Evolutionary conservation across 805 yeast species (phyloP), one percentile per base, ranked within the genome.

Genomic region (Saccharomycopsis lassenensis): DNA sequence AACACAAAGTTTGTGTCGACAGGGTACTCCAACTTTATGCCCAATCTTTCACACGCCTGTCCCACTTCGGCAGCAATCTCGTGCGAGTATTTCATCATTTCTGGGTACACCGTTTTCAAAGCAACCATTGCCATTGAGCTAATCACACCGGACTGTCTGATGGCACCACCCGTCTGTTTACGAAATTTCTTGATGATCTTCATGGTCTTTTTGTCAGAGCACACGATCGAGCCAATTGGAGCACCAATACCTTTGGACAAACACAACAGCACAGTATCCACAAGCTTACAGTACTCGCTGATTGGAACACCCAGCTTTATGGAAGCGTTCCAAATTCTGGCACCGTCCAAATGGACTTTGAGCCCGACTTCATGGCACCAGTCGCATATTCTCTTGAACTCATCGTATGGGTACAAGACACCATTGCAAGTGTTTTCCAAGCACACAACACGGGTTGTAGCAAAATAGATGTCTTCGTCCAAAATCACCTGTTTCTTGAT

Each of bases 111-210:
- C 45, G 78, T 77, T 37, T 81, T 76, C 36, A 87, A 64, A 18
- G 94, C 93, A 35, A 67, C 64, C n/a, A 65, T 55, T 3, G 94
- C 95, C 82, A 87, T 86, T 37, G 72, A 65, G 4, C 89, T 64
- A 49, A 87, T 65, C 58, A 83, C 59, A 39, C 96, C 96, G 25
- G 80, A 66, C 61, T 87, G 96, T 54, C 96, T 69, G 33, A 87
- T 74, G 46, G 95, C 95, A 48, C 95, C 95, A 52, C 96, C 96
- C 46, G 74, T 72, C 60, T 87, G 95, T 52, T 87, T 87, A 48
- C 82, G 79, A 62, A 86, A 80, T 59, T 86, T 94, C 54, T 75
- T 77, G 28, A 91, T 84, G 51, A 73, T 76, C 48, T 63, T 59
- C 44, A 85, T 77, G 48, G 75, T 67, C 34, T 61, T 59, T 26